Percentiles rank a stretch among this genome's conserved stretches.
These are phyloP conservation scores for Talaromyces wortmannii DNA, from an alignment of 495 filamentous ascomycete species.

Conservation along the genomic window DNA sequence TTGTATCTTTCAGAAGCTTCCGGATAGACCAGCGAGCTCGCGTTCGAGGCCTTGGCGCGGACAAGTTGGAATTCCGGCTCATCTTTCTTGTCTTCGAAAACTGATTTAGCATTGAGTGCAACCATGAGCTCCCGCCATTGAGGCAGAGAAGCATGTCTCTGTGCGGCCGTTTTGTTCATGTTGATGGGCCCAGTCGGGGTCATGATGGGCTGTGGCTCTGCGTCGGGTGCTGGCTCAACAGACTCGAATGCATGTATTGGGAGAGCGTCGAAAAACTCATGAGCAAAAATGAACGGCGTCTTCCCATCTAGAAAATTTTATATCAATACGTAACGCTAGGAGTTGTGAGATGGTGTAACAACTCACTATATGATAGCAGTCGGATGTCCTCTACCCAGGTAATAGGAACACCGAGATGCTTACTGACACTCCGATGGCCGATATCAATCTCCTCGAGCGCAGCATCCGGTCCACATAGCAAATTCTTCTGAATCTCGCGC, in stretches of 20 bases:
- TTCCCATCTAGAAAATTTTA: conserved; percentile 37
- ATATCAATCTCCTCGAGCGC: conserved; percentile 63
- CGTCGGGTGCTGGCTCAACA: conserved; percentile 36
- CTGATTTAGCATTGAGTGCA: conserved; percentile 52
- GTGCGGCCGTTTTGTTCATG: conserved; percentile 34
- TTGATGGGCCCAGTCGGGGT: conserved; percentile 38
- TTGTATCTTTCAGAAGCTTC: conserved; percentile 75
- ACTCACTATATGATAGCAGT: conserved; percentile 63
- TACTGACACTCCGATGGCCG: conserved; percentile 70
- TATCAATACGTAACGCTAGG: conserved; percentile 5
- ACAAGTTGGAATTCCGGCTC: conserved; percentile 80
- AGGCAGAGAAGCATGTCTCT: conserved; percentile 7
- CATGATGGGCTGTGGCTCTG: conserved; percentile 31
- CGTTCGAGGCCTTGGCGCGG: conserved; percentile 63
- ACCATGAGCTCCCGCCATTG: conserved; percentile 90
- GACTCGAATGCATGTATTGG: conserved; percentile 94
- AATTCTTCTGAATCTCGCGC: conserved; percentile 64
- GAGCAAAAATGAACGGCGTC: conserved; percentile 87
- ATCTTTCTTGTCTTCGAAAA: conserved; percentile 34
- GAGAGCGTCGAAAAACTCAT: conserved; percentile 99
- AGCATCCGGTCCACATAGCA: conserved; percentile 74
- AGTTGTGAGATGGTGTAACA: not conserved
- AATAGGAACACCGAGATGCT: conserved; percentile 62
- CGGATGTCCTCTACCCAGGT: conserved; percentile 91
- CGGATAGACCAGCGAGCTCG: conserved; percentile 78